A percentile compares a stretch with the other conserved stretches of the same genome.
Conservation (phyloP, 176 grass and related monocot species). For the Musa beccarii region DNA sequence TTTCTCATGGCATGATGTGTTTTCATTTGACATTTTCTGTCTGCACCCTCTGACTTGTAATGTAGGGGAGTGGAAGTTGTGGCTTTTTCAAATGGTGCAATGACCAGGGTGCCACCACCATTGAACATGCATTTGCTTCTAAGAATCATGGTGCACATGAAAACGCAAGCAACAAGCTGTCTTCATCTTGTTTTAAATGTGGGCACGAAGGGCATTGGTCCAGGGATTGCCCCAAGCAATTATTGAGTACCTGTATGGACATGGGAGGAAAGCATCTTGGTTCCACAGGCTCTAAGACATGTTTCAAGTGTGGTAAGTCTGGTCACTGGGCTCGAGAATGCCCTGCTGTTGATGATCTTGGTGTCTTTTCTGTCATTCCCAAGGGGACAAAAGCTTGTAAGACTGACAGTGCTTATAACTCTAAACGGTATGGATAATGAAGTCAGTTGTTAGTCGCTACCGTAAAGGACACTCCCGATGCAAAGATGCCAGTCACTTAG, state of each 20-base stretch:
- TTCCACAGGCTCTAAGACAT: constrained; percentile 21
- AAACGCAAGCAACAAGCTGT: constrained; percentile 26
- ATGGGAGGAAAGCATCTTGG: constrained; percentile 30
- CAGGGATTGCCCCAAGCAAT: constrained; percentile 57
- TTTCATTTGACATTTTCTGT: too few relatives aligned
- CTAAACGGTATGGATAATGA: too few relatives aligned
- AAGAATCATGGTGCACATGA: constrained; percentile 14
- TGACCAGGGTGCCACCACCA: constrained; percentile 21
- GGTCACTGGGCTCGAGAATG: constrained; percentile 30
- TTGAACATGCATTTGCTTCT: constrained; percentile 31
- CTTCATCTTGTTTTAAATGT: constrained; percentile 62
- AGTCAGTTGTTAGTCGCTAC: too few relatives aligned
- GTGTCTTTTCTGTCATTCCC: neutral
- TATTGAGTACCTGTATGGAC: constrained; percentile 33
- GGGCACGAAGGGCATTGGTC: constrained; percentile 80
- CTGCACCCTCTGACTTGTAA: neutral
- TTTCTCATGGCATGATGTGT: too few relatives aligned
- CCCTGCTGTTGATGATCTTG: neutral
- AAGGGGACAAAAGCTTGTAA: neutral
- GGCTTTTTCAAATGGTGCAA: constrained; percentile 71
- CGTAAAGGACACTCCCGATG: too few relatives aligned
- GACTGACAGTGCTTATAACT: neutral
- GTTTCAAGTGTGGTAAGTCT: constrained; percentile 26
- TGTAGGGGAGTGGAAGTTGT: constrained; percentile 47
- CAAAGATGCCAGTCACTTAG: too few relatives aligned